phyloP scores from a whole-genome alignment of 345 rosid genomes.

The Rhodamnia argentea region DNA sequence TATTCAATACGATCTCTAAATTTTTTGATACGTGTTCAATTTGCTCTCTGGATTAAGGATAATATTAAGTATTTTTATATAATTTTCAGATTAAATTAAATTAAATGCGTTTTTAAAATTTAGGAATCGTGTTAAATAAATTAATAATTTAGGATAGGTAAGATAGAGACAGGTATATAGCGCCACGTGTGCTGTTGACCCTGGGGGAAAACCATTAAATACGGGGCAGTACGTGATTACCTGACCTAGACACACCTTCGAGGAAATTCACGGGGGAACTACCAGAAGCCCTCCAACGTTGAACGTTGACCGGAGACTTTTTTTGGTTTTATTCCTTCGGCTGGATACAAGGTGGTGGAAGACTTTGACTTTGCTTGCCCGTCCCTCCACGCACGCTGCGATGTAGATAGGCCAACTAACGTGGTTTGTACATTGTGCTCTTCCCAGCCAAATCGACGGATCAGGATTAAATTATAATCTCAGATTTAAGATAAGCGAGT shows the following conservation, averaged over 20 bases:
- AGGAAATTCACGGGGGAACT: background rate
- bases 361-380: background rate
- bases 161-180: background rate
- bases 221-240: background rate
- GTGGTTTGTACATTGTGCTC: background rate
- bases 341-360: background rate
- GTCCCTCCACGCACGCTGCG: background rate
- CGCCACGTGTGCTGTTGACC: background rate
- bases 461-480: background rate
- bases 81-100: too few relatives aligned
- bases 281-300: background rate
- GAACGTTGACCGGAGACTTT: background rate
- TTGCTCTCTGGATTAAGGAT: too few relatives aligned
- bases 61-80: too few relatives aligned
- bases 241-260: background rate
- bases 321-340: too few relatives aligned
- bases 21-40: too few relatives aligned
- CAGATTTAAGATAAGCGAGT: rapidly evolving
- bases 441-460: background rate
- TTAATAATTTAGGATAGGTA: too few relatives aligned
- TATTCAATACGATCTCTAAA: too few relatives aligned
- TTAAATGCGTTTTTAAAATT: too few relatives aligned
- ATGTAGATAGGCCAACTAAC: background rate
- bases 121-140: too few relatives aligned
- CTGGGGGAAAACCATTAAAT: background rate